Percentiles rank a stretch among this genome's conserved stretches.
Conservation (phyloP, 352 stramenopile species). For the Phytophthora citrophthora region DNA sequence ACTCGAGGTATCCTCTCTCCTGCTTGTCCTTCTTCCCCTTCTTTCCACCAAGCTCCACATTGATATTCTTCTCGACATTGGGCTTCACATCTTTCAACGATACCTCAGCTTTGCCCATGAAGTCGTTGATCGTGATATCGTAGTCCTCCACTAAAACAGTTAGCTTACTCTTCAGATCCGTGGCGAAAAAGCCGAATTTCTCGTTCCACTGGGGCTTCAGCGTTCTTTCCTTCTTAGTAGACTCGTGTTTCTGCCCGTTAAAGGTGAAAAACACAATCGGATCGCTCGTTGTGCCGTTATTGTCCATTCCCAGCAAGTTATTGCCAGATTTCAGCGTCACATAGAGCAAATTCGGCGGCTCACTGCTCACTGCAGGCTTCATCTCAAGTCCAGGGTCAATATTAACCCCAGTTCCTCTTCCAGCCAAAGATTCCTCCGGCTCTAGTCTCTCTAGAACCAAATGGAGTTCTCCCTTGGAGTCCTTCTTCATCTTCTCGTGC, state of each 20-base stretch:
- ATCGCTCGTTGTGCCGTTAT: slow-evolving; percentile 83
- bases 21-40: slow-evolving; percentile 74
- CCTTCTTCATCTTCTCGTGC: slow-evolving; percentile 75
- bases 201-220: slow-evolving; percentile 82
- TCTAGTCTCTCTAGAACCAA: slow-evolving; percentile 51
- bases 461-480: slow-evolving; percentile 63
- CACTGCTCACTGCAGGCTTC: slow-evolving; percentile 29
- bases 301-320: slow-evolving; percentile 87
- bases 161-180: slow-evolving; percentile 60
- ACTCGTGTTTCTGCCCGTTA: slow-evolving; percentile 84
- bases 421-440: slow-evolving; percentile 9
- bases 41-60: slow-evolving; percentile 66
- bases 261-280: slow-evolving; percentile 85
- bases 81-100: slow-evolving; percentile 60
- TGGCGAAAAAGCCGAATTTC: slow-evolving; percentile 76
- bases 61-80: slow-evolving; percentile 62
- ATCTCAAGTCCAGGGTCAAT: slow-evolving; percentile 23
- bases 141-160: slow-evolving; percentile 72
- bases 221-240: slow-evolving; percentile 76
- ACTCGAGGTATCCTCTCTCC: slow-evolving; percentile 53
- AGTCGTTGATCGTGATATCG: slow-evolving; percentile 82
- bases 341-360: slow-evolving; percentile 70
- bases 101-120: slow-evolving; percentile 75
- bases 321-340: slow-evolving; percentile 79
- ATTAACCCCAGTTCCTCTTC: slow-evolving; percentile 32